phyloP scores from a whole-genome alignment of 108 stramenopile genomes.

The Nitzschia putrida region DNA sequence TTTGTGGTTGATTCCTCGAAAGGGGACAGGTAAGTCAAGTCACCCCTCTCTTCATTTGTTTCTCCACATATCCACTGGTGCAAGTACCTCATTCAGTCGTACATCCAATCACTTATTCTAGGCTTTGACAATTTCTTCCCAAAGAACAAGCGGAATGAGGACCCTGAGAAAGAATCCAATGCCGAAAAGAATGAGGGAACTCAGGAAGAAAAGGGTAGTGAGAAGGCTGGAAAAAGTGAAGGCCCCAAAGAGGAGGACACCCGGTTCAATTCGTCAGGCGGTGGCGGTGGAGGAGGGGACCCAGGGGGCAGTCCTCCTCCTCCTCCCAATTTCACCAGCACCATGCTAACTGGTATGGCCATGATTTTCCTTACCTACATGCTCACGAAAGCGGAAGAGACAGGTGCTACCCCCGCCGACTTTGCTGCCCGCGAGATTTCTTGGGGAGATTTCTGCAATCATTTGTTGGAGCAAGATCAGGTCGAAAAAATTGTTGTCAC shows the following conservation, averaged over 20 bases:
- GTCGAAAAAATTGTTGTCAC: constrained; percentile 90
- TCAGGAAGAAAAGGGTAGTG: constrained; percentile 1
- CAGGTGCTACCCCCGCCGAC: constrained; percentile 40
- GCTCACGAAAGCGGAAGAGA: constrained; percentile 45
- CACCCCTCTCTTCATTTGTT: no score
- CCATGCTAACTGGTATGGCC: constrained; percentile 32
- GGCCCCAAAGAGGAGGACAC: constrained; percentile 3
- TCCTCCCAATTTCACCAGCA: constrained; percentile 29
- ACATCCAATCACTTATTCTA: background rate
- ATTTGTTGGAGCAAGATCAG: constrained; percentile 78
- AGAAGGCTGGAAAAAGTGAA: constrained; percentile 12
- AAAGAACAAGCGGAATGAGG: constrained; percentile 41
- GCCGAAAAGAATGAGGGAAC: background rate
- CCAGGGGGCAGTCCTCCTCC: background rate
- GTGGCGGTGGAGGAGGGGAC: constrained; percentile 1
- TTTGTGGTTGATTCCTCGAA: constrained; percentile 35
- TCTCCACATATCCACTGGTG: no score
- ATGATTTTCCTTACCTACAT: constrained; percentile 44
- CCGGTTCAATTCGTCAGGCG: background rate
- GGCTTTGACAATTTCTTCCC: constrained; percentile 81
- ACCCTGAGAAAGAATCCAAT: background rate
- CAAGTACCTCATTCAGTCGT: no score
- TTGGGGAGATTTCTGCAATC: constrained; percentile 86
- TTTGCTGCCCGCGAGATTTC: constrained; percentile 67
- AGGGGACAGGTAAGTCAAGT: constrained; percentile 31